These are phyloP conservation scores for Schwanniomyces yamadae DNA, from an alignment of 805 yeast genomes.

Conservation along the genomic window DNA sequence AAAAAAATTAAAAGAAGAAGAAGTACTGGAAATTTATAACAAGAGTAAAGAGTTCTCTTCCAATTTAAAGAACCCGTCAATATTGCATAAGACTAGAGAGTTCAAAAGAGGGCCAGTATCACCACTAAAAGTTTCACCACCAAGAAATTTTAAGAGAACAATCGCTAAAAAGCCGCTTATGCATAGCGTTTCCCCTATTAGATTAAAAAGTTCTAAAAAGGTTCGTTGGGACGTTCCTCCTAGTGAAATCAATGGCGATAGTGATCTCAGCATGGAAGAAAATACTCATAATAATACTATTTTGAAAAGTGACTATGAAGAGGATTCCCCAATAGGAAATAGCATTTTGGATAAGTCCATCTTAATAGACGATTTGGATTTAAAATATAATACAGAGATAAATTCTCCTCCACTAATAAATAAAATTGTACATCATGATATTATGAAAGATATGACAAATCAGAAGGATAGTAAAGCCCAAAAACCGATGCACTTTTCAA, in stretches of 20 bases:
- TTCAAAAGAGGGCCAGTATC: constrained; percentile 23
- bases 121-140: constrained; percentile 28
- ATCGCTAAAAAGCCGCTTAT: constrained; percentile 12
- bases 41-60: too few species aligned
- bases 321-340: constrained; percentile 29
- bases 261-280: constrained; percentile 34
- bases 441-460: neutral
- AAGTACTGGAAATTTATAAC: neutral
- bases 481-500: constrained; percentile 10
- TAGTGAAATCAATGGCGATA: constrained; percentile 17
- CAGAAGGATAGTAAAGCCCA: neutral
- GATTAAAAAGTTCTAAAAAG: constrained; percentile 26
- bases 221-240: constrained; percentile 49
- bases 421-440: neutral
- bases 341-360: constrained; percentile 21
- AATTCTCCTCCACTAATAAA: constrained; percentile 30
- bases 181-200: constrained; percentile 8
- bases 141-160: constrained; percentile 18
- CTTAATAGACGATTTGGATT: constrained; percentile 26
- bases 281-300: constrained; percentile 12
- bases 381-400: constrained; percentile 26
- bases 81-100: constrained; percentile 9
- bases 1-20: constrained; percentile 15
- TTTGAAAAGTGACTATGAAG: constrained; percentile 23
- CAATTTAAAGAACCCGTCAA: neutral